phyloP scores from a whole-genome alignment of 2,329 filamentous ascomycete genomes.

The Neofusicoccum umdonicola region DNA sequence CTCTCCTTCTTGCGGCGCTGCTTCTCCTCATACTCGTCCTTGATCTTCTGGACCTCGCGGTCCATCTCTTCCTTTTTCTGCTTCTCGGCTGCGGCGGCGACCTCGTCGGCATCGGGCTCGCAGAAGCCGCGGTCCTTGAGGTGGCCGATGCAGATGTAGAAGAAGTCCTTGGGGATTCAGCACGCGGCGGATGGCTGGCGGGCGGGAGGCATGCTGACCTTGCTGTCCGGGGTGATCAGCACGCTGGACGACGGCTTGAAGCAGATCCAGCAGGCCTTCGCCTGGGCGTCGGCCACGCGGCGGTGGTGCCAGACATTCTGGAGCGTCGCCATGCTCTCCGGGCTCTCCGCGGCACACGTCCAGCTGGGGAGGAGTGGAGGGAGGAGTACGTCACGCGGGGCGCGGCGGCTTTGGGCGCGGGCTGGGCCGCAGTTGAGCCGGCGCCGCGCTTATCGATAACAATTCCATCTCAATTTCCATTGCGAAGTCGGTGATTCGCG shows the following conservation, averaged over 20 bases:
- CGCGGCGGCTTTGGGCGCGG: too few relatives aligned
- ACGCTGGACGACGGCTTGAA: slow-evolving; percentile 86
- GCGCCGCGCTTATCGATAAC: slow-evolving; percentile 1
- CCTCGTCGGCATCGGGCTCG: slow-evolving; percentile 67
- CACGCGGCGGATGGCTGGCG: neutral
- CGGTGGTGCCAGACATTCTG: slow-evolving; percentile 82
- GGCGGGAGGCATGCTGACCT: slow-evolving; percentile 55
- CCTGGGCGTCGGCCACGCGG: slow-evolving; percentile 77
- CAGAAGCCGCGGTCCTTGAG: slow-evolving; percentile 82
- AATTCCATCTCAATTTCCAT: neutral
- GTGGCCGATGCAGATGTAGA: slow-evolving; percentile 84
- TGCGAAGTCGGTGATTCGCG: slow-evolving; percentile 13
- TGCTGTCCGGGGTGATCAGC: slow-evolving; percentile 83
- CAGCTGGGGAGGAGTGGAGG: neutral
- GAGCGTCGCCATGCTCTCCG: slow-evolving; percentile 36
- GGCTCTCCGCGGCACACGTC: neutral
- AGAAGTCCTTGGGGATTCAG: slow-evolving; percentile 65
- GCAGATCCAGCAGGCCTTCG: slow-evolving; percentile 87
- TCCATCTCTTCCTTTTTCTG: slow-evolving; percentile 52
- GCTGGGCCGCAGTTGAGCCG: too few relatives aligned
- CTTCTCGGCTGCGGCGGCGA: slow-evolving; percentile 55
- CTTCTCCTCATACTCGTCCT: slow-evolving; percentile 49
- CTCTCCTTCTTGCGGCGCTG: slow-evolving; percentile 59
- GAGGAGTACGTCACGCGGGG: neutral
- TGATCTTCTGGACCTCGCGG: slow-evolving; percentile 48